phyloP scores from a whole-genome alignment of 176 grass and related monocot species.

The Rhynchospora breviuscula region DNA sequence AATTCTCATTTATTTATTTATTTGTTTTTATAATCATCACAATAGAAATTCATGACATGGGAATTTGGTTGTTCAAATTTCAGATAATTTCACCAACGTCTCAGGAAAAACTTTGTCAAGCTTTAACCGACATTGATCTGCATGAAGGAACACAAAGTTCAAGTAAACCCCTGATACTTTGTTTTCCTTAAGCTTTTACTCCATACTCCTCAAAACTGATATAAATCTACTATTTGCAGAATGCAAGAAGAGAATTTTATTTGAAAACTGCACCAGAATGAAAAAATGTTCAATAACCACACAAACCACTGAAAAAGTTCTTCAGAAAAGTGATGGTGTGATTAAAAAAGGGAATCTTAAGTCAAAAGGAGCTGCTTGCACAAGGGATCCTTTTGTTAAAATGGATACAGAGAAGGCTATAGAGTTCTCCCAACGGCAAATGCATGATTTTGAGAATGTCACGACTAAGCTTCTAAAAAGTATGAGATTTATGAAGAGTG shows the following conservation, averaged over 20 bases:
- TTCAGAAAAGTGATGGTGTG: conserved; percentile 27
- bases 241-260: conserved; percentile 27
- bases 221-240: conserved; percentile 2
- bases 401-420: conserved; percentile 67
- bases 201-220: background rate
- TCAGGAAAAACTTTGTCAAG: conserved; percentile 41
- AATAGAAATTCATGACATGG: background rate
- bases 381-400: conserved; percentile 35
- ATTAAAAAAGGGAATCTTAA: conserved; percentile 45
- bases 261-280: conserved; percentile 24
- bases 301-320: conserved; percentile 13
- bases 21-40: conserved; percentile 5
- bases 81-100: conserved; percentile 51
- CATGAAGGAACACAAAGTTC: conserved; percentile 15
- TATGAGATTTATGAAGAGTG: conserved; percentile 67
- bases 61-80: conserved; percentile 11
- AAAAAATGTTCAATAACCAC: background rate
- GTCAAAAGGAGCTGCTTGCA: conserved; percentile 45
- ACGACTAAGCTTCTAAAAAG: conserved; percentile 69
- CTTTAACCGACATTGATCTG: conserved; percentile 27
- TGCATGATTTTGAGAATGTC: conserved; percentile 87
- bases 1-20: background rate
- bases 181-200: background rate
- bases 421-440: conserved; percentile 79
- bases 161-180: conserved; percentile 22